Base-by-base conservation (phyloP, 805 yeast genomes). In the Wickerhamomyces bisporus region DNA sequence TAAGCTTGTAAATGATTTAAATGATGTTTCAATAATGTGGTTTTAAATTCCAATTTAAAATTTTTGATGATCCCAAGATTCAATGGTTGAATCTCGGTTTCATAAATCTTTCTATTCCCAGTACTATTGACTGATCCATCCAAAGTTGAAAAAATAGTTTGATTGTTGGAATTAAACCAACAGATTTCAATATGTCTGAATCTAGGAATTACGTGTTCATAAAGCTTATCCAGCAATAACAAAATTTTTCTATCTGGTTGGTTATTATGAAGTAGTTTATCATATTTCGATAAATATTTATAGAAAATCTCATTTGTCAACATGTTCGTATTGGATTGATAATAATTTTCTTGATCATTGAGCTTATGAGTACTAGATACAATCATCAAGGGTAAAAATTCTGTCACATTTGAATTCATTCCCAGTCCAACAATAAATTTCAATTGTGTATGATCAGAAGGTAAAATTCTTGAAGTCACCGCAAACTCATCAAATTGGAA, bases 401-500 rank as follows among this genome's bases (percentile, higher is more conserved):
- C 52, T 16, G 53, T 36, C 1, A 41, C 41, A 38, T 47, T 51
- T 26, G 43, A 36, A 18, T 52, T 52, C 18, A 45, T 26, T 26
- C 57, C 52, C 3, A 52, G 3, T 0, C 50, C 53, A 13, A 50
- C 28, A 10, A 47, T 35, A 30, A 47, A 43, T 16, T 38, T 42
- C n/a, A 34, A 19, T 12, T 34, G 26, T 3, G 34, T 39, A 6
- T 32, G 30, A 10, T 47, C 51, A 12, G 26, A 26, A 2, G 53
- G 57, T 12, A 47, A 23, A 6, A 55, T 30, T 16, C 55, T 44
- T 14, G 52, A 40, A 0, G 54, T 43, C 1, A 55, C 36, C 6
- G 53, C 34, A 16, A 64, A 50, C 38, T 66, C 71, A 48, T 66
- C 71, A 28, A 65, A 42, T 38, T 62, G 66, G 37, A 51, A 66